A percentile compares a stretch with the other conserved stretches of the same genome.
These are phyloP conservation scores for Basipetospora chlamydospora DNA, from an alignment of 2,329 filamentous ascomycete species.

Conservation along the genomic window DNA sequence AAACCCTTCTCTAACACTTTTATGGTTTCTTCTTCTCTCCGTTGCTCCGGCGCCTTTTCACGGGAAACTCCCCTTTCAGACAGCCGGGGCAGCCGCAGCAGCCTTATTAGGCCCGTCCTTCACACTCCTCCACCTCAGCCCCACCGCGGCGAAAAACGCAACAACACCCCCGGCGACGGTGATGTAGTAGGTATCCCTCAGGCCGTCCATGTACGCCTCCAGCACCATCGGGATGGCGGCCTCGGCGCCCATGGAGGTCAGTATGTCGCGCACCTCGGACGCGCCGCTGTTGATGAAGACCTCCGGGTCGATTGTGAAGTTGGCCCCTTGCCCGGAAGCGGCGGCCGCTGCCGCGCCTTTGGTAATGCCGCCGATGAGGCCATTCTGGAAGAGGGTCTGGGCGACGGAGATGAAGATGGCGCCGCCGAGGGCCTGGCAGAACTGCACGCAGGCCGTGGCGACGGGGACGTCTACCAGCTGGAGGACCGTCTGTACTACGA, in stretches of 20 bases:
- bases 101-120: constrained; percentile 21
- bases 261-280: constrained; percentile 30
- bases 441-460: constrained; percentile 36
- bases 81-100: constrained; percentile 13
- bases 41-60: neutral
- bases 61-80: constrained; percentile 4
- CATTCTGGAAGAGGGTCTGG: constrained; percentile 54
- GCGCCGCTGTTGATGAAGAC: constrained; percentile 39
- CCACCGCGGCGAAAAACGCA: constrained; percentile 28
- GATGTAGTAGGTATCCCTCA: constrained; percentile 37
- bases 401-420: constrained; percentile 50
- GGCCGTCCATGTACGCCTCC: constrained; percentile 31
- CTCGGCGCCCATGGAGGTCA: constrained; percentile 24
- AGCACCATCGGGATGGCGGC: constrained; percentile 28
- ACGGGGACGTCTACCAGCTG: constrained; percentile 32
- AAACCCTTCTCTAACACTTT: too few species aligned
- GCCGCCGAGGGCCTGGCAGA: constrained; percentile 52
- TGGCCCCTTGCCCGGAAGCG: constrained; percentile 12
- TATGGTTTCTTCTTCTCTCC: too few species aligned
- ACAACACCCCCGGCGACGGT: constrained; percentile 30
- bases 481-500: constrained; percentile 38
- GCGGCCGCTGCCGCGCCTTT: too few species aligned
- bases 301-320: constrained; percentile 28
- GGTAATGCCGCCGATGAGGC: constrained; percentile 37
- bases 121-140: constrained; percentile 38